A percentile compares a stretch with the other conserved stretches of the same genome.
Evolutionary conservation across 495 filamentous ascomycete genomes (phyloP).

Genomic region (Arthonia radiata): DNA sequence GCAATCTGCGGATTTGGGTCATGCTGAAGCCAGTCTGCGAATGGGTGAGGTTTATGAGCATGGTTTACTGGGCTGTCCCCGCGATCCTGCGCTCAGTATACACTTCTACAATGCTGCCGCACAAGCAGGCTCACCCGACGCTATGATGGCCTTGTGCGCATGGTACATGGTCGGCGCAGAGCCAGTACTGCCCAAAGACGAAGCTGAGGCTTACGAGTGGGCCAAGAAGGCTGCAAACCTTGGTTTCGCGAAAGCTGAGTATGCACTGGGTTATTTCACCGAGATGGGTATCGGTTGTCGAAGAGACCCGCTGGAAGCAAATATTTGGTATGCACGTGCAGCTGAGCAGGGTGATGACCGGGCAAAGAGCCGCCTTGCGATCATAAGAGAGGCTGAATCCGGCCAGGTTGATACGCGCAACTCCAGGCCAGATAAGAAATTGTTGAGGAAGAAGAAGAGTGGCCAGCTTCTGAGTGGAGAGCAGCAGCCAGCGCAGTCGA

Average conservation of each 20-base stretch:
- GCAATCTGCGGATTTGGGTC: slow-evolving; percentile 76
- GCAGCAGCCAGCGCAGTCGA: slow-evolving; percentile 3
- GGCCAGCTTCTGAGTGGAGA: no score
- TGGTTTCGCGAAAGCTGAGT: slow-evolving; percentile 87
- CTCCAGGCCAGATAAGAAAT: slow-evolving; percentile 7
- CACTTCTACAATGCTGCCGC: slow-evolving; percentile 94
- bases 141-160: slow-evolving; percentile 97
- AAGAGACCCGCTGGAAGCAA: slow-evolving; percentile 78
- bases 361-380: slow-evolving; percentile 61
- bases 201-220: slow-evolving; percentile 93
- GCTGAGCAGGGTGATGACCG: slow-evolving; percentile 80
- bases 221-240: slow-evolving; percentile 60
- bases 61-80: slow-evolving; percentile 62
- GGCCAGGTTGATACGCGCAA: slow-evolving; percentile 29
- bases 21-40: slow-evolving; percentile 57
- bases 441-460: slow-evolving; percentile 8
- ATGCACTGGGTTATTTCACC: slow-evolving; percentile 89
- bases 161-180: slow-evolving; percentile 97
- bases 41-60: slow-evolving; percentile 97
- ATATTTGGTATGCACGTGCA: slow-evolving; percentile 94
- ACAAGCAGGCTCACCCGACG: slow-evolving; percentile 52
- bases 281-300: slow-evolving; percentile 95
- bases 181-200: slow-evolving; percentile 80
- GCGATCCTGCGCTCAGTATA: slow-evolving; percentile 78
- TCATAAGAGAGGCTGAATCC: slow-evolving; percentile 64